A percentile compares a stretch with the other conserved stretches of the same genome.
Evolutionary conservation across 2,329 filamentous ascomycete species (phyloP).

Genomic region (Leptographium wingfieldii): DNA sequence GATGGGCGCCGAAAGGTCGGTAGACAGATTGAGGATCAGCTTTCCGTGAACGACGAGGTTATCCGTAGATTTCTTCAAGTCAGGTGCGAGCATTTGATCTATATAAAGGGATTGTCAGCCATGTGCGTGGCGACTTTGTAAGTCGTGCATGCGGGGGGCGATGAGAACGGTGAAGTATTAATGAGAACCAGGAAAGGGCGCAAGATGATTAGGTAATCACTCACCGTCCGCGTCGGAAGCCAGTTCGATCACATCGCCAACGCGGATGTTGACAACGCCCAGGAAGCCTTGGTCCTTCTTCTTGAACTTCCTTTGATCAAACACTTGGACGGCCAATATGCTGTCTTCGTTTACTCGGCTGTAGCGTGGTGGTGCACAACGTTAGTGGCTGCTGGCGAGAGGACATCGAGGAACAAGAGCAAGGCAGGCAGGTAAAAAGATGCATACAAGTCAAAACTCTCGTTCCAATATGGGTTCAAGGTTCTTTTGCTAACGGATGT

Average conservation of each 20-base stretch:
- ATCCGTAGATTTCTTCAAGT: slow-evolving; percentile 95
- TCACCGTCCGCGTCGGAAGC: slow-evolving; percentile 82
- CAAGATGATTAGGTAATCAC: not conserved
- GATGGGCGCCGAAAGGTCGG: slow-evolving; percentile 65
- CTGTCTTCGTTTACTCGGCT: slow-evolving; percentile 90
- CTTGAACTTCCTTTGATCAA: slow-evolving; percentile 99
- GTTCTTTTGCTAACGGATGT: slow-evolving; percentile 95
- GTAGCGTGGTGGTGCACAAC: slow-evolving; percentile 3
- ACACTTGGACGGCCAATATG: slow-evolving; percentile 94
- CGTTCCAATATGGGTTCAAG: slow-evolving; percentile 99
- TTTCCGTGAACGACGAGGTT: slow-evolving; percentile 97
- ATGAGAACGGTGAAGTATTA: not conserved
- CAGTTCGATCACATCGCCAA: slow-evolving; percentile 89
- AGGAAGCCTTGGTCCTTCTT: slow-evolving; percentile 99
- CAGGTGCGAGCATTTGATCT: slow-evolving; percentile 98
- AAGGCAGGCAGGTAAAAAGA: slow-evolving; percentile 8
- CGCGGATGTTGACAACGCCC: slow-evolving; percentile 91
- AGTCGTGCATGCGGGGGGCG: not conserved
- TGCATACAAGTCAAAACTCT: slow-evolving; percentile 91
- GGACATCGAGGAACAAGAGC: slow-evolving; percentile 12
- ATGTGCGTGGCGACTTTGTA: slow-evolving; percentile 4
- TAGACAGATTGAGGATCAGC: slow-evolving; percentile 90
- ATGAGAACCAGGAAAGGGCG: slow-evolving; percentile 3
- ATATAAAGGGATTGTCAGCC: slow-evolving; percentile 20
- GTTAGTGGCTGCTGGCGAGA: not conserved